Evolutionary conservation across 495 filamentous ascomycete species (phyloP), one percentile per base, ranked within the genome.

Genomic region (Hyphodiscus hymeniophilus): DNA sequence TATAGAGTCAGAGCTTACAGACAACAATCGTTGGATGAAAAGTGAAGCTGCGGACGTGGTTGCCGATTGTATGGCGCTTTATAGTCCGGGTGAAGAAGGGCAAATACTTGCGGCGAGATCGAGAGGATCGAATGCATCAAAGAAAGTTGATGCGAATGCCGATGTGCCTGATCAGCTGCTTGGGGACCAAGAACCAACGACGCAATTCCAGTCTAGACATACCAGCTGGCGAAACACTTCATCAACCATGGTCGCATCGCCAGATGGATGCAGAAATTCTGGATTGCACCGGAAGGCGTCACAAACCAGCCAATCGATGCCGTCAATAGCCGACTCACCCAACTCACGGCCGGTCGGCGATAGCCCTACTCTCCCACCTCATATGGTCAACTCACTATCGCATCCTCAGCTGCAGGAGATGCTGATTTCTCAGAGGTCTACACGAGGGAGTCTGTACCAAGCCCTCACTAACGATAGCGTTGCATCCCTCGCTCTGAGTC

Each of bases 41-140:
- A 80, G 77, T 49, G 84, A 86, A 52, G 74, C 81, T 3, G 75
- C 80, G 1, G 84, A 87, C 52, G 76, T 89, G 5, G 78, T 85
- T 13, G 77, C 79, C 7, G 75, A 80, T 51, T 88, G 84, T 50
- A 75, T 84, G 66, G 76, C 72, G 34, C 55, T 79, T 13, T 66
- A 60, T 21, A 55, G 59, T 2, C 54, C 62, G 1, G 50, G 52
- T 16, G 61, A 55, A 7, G 45, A 45, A 42, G 39, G 13, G 23
- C 16, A 49, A 5, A 33, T 22, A 26, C 28, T 20, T 34, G 26
- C 23, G 56, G 13, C 34, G 46, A 12, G 48, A 52, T 13, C 47
- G 32, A 32, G 44, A 31, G 44, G 30, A 6, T 26, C 42, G 8
- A 30, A 24, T 17, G 7, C 5, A 36, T 7, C 21, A 2, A 50